Base-by-base conservation (phyloP, 148 eudicot genomes). In the Suaeda aralocaspica region DNA sequence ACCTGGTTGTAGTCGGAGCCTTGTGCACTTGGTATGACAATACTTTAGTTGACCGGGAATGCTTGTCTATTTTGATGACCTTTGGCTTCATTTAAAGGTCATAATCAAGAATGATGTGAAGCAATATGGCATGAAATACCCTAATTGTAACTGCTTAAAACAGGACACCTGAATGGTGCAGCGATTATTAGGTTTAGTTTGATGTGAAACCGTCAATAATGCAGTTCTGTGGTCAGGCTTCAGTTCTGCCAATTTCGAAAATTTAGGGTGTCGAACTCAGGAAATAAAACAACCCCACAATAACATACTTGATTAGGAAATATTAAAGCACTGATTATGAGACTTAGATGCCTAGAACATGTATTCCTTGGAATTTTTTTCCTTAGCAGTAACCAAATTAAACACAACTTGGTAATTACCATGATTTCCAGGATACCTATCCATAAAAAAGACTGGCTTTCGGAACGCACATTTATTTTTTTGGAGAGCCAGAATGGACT, bases 111-210 rank as follows among this genome's bases (percentile, higher is more conserved):
- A 39, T 64, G 22, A 34, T 31, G 34, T 45, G 60, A 53, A 44
- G n/a, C 49, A 46, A 28, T 58, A n/a, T n/a, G n/a, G n/a, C n/a
- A n/a, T n/a, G n/a, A n/a, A n/a, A n/a, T n/a, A n/a, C n/a, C n/a
- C n/a, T n/a, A n/a, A n/a, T n/a, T n/a, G 68, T 39, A 21, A 19
- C 45, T 46, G 62, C 34, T 18, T 25, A 39, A 67, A 50, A 4
- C 16, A 24, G 48, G 55, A 42, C 78, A 68, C 29, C 15, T 62
- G 63, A 61, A 29, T 61, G 55, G 53, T 75, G 44, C 42, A n/a
- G n/a, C n/a, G n/a, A n/a, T 42, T 36, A 60, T 34, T 11, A 18
- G n/a, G n/a, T 19, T 64, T 52, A 36, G 4, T 4, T 3, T 4
- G 60, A 66, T 48, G 67, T 12, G 11, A 0, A 67, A 49, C 51